A percentile compares a stretch with the other conserved stretches of the same genome.
Conservation (phyloP, 371 early-diverging fungal genomes). For the Funneliformis caledonium region DNA sequence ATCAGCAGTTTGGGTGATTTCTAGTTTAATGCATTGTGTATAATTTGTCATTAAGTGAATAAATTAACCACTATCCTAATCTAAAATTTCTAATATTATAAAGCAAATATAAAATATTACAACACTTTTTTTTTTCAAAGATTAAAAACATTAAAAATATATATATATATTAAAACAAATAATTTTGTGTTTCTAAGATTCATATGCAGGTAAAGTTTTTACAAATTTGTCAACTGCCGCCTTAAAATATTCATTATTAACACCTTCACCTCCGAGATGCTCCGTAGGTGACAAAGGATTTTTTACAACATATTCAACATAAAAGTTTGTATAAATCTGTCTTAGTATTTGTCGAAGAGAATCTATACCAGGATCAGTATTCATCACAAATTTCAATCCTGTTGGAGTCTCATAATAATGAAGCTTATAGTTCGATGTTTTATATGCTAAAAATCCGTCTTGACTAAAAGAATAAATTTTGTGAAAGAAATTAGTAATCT, state of each 20-base stretch:
- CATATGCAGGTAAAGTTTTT: background rate
- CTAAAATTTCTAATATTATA: no score
- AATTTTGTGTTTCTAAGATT: background rate
- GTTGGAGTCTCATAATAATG: slow-evolving; percentile 90
- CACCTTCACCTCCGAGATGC: slow-evolving; percentile 56
- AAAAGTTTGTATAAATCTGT: slow-evolving; percentile 83
- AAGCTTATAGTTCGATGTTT: slow-evolving; percentile 83
- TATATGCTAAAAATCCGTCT: slow-evolving; percentile 79
- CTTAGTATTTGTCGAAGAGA: slow-evolving; percentile 72
- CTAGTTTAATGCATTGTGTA: no score
- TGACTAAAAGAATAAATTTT: slow-evolving; percentile 50
- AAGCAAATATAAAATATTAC: no score
- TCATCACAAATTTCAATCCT: slow-evolving; percentile 86
- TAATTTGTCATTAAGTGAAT: no score
- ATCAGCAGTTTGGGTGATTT: no score
- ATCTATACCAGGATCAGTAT: slow-evolving; percentile 76
- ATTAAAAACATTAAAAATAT: background rate
- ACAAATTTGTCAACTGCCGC: slow-evolving; percentile 61
- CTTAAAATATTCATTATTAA: slow-evolving; percentile 70
- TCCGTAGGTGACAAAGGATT: slow-evolving; percentile 59
- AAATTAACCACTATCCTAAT: no score
- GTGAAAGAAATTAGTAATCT: background rate
- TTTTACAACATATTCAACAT: slow-evolving; percentile 91
- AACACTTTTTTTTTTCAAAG: background rate
- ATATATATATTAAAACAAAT: background rate